These are phyloP conservation scores for Austroboletus olivaceoglutinosus DNA, from an alignment of 1,284 basidiomycete species.

Conservation along the genomic window DNA sequence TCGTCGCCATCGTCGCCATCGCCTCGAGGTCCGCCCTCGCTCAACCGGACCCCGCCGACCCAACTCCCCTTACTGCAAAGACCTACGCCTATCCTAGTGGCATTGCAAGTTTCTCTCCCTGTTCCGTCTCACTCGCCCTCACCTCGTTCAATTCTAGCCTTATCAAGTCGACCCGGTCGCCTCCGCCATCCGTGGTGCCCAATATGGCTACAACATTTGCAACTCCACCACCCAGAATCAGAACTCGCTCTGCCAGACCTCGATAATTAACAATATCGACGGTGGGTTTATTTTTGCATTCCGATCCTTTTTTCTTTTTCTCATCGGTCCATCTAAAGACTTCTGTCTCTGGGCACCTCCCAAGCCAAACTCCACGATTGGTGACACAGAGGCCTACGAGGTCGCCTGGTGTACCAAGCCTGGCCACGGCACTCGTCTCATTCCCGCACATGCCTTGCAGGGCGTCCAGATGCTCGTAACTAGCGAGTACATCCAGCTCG, in stretches of 20 bases:
- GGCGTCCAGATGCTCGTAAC: conserved; percentile 59
- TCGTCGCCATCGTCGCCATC: conserved; percentile 34
- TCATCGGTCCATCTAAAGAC: conserved; percentile 22
- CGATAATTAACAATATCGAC: conserved; percentile 33
- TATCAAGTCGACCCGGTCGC: conserved; percentile 47
- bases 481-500: conserved; percentile 59
- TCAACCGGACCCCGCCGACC: conserved; percentile 36
- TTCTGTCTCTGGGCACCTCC: conserved; percentile 43
- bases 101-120: conserved; percentile 39
- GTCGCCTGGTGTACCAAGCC: conserved; percentile 64
- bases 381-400: conserved; percentile 55
- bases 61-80: conserved; percentile 52
- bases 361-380: conserved; percentile 38
- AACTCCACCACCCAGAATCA: conserved; percentile 49
- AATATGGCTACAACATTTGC: conserved; percentile 45
- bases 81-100: conserved; percentile 47
- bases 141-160: conserved; percentile 21
- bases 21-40: conserved; percentile 32
- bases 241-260: conserved; percentile 44
- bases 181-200: conserved; percentile 41
- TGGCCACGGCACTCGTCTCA: conserved; percentile 55
- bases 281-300: conserved; percentile 16
- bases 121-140: not conserved
- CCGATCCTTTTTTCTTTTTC: not conserved
- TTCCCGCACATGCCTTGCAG: conserved; percentile 48